Evolutionary conservation across 768 basidiomycete species (phyloP), one percentile per base, ranked within the genome.

Genomic region (Russula abietina): DNA sequence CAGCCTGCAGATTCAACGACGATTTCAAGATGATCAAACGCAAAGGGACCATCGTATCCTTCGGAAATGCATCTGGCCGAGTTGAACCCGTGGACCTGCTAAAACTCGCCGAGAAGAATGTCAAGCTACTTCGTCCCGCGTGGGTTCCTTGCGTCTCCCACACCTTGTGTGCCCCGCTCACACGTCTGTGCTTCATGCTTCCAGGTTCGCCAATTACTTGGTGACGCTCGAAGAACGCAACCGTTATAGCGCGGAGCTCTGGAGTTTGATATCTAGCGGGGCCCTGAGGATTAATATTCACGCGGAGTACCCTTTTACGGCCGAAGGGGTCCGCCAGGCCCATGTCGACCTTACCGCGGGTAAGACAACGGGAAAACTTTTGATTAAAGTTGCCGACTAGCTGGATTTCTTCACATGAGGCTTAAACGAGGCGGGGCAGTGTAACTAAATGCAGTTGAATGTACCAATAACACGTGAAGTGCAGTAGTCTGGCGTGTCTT

Each of bases 11-110:
- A 12, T 91, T 90, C 72, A 86, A 92, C 65, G 81, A 83, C 65
- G 81, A 96, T 75, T 91, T 96, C 75, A 82, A 86, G 72, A 77
- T 93, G 73, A 79, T 91, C 68, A 83, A 83, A 68, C 80, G 92
- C 45, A 97, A 96, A 72, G 95, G 92, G 2, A 96, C 93, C 0
- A 81, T 97, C 39, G 90, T 97, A 16, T 87, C 86, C 8, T 83
- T 93, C 57, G 97, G 97, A 0, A 98, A 98, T 69, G 92, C 96
- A 0, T 96, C 93, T 8, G 94, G 94, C 2, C 74, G 87, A 8
- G 88, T 91, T 2, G 82, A 83, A 36, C 87, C 91, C 0, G 86
- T 97, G 71, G 75, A 86, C 3, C 81, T 89, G 0, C 75, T 90
- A 54, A 88, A 83, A 68, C 83, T 98, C 12, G 75, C 79, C 0